Evolutionary conservation across 2,329 filamentous ascomycete genomes (phyloP).

Genomic region (Fusarium sp.): DNA sequence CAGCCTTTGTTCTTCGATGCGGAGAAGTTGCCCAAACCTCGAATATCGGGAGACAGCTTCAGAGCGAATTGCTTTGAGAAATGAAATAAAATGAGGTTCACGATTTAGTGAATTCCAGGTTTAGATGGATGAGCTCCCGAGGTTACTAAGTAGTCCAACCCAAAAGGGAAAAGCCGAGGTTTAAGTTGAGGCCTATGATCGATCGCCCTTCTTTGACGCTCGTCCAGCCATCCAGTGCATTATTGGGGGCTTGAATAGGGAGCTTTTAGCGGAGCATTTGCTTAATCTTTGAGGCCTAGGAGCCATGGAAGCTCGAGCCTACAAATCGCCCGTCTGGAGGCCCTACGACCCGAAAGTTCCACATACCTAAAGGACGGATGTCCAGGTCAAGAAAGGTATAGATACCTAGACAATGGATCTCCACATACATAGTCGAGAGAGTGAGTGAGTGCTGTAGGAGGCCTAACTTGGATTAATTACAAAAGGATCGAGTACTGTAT

Average conservation of each 20-base stretch:
- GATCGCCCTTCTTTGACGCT: neutral
- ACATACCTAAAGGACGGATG: neutral
- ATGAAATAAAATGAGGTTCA: constrained; percentile 9
- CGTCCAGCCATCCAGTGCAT: neutral
- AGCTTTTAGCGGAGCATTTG: constrained; percentile 11
- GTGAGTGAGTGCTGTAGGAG: neutral
- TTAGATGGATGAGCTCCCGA: constrained; percentile 23
- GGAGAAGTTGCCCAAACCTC: neutral
- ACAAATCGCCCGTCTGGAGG: neutral
- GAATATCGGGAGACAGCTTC: neutral
- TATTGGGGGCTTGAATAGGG: neutral
- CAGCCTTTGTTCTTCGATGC: neutral
- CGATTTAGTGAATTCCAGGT: constrained; percentile 20
- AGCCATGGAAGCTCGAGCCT: neutral
- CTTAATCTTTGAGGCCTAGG: neutral
- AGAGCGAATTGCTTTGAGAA: neutral
- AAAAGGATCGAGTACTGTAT: neutral
- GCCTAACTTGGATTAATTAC: neutral
- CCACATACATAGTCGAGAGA: neutral
- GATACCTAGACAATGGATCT: neutral
- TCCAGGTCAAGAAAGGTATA: neutral
- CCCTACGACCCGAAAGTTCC: neutral
- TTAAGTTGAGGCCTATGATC: neutral
- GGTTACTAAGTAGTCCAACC: constrained; percentile 15
- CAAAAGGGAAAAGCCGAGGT: constrained; percentile 41